Conservation (phyloP, 495 filamentous ascomycete species). For the Xylaria bambusicola region DNA sequence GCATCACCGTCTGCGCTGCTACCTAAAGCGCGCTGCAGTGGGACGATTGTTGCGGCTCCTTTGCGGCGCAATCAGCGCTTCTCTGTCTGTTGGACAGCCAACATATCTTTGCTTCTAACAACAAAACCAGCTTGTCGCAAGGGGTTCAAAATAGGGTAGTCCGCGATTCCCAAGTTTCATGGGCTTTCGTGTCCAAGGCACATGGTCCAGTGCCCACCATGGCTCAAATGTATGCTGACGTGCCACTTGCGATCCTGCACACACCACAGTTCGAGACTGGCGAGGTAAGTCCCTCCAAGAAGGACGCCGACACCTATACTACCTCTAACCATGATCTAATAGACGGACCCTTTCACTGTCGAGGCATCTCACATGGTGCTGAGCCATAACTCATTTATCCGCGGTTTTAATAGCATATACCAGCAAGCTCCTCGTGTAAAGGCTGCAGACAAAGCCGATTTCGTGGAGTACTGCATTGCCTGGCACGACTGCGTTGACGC, state of each 20-base stretch:
- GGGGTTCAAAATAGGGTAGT: too few species aligned
- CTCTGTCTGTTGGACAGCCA: too few species aligned
- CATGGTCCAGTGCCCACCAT: too few species aligned
- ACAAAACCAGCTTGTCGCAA: too few species aligned
- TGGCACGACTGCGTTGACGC: slow-evolving; percentile 34
- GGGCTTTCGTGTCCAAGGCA: too few species aligned
- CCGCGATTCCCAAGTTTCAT: too few species aligned
- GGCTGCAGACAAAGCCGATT: slow-evolving; percentile 29
- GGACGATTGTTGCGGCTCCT: too few species aligned
- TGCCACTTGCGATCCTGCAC: background rate
- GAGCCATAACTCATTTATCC: slow-evolving; percentile 32
- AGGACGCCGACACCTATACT: background rate
- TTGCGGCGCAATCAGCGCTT: too few species aligned
- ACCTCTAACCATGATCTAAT: background rate
- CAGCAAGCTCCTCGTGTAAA: slow-evolving; percentile 28
- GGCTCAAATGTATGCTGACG: background rate
- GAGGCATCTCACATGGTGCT: slow-evolving; percentile 25
- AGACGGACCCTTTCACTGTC: slow-evolving; percentile 18
- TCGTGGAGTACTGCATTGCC: slow-evolving; percentile 36
- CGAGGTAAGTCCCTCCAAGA: background rate
- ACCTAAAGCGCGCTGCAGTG: too few species aligned
- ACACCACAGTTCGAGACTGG: background rate
- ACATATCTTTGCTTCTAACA: too few species aligned
- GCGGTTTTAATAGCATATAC: slow-evolving; percentile 35
- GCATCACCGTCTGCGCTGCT: too few species aligned